Percentiles rank a stretch among this genome's conserved stretches.
These are phyloP conservation scores for Dendrobium officinale DNA, from an alignment of 106 monocot species.

Conservation along the genomic window DNA sequence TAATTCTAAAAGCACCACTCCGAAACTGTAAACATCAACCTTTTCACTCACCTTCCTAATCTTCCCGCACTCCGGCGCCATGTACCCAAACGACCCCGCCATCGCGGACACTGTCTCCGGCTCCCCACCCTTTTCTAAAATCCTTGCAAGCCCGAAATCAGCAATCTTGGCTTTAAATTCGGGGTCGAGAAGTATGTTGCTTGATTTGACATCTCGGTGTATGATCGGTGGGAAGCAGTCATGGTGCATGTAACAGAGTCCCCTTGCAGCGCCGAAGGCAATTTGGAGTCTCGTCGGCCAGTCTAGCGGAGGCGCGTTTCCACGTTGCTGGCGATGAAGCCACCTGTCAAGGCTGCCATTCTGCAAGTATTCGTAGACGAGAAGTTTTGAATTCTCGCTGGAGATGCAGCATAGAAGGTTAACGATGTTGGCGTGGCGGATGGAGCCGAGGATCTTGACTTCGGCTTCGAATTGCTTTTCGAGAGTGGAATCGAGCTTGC, in stretches of 20 bases:
- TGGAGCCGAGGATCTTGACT: conserved; percentile 33
- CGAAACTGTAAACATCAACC: conserved; percentile 84
- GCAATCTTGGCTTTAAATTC: conserved; percentile 48
- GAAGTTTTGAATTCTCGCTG: conserved; percentile 39
- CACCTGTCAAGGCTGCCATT: conserved; percentile 68
- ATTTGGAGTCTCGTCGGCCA: conserved; percentile 42
- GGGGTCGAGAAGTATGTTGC: conserved; percentile 49
- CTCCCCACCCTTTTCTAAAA: conserved; percentile 33
- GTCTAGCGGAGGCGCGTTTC: conserved; percentile 9
- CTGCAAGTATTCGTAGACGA: conserved; percentile 82
- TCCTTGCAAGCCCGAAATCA: conserved; percentile 51
- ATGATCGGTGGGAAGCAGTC: conserved; percentile 31
- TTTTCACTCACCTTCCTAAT: conserved; percentile 54
- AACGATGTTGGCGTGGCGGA: conserved; percentile 67
- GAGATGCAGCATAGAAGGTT: conserved; percentile 74
- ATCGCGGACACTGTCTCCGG: conserved; percentile 32
- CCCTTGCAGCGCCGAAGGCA: conserved; percentile 37
- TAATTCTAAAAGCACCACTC: conserved; percentile 82
- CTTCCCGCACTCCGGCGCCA: conserved; percentile 65
- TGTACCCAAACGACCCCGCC: conserved; percentile 69
- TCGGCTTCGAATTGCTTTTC: conserved; percentile 40
- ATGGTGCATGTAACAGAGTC: conserved; percentile 62
- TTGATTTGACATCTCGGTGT: conserved; percentile 53
- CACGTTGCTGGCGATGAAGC: conserved; percentile 21
- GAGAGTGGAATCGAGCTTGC: conserved; percentile 19